Conservation (phyloP, 257 asterid species). For the Ligustrum vulgare region DNA sequence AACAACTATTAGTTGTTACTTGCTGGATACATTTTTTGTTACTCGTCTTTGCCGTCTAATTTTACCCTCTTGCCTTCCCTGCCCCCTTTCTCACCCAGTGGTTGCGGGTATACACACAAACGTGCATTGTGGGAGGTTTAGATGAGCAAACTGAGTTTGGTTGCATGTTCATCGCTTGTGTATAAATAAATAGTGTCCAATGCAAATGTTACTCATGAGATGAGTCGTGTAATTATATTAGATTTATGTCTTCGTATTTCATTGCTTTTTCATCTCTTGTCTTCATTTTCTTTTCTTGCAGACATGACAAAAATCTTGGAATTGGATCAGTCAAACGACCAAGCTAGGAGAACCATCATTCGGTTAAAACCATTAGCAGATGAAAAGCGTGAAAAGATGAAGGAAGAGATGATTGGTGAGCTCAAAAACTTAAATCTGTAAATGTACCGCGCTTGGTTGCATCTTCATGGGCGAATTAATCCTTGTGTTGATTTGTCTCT, state of each 20-base stretch:
- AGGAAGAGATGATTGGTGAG: constrained; percentile 99
- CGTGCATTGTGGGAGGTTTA: neutral
- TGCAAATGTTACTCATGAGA: constrained; percentile 6
- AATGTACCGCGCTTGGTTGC: neutral
- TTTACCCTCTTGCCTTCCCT: neutral
- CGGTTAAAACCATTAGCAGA: constrained; percentile 93
- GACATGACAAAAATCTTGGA: constrained; percentile 83
- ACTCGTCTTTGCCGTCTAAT: constrained; percentile 5
- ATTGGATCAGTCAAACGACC: constrained; percentile 72
- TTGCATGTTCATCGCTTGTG: constrained; percentile 13
- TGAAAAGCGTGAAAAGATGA: constrained; percentile 93
- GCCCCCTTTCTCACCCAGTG: neutral
- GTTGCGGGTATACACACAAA: neutral
- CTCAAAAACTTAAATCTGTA: constrained; percentile 2
- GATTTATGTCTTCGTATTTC: constrained; percentile 13
- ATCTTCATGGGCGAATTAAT: neutral
- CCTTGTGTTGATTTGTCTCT: neutral
- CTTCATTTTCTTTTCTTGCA: constrained; percentile 30
- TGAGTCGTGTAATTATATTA: neutral
- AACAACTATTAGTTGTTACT: neutral
- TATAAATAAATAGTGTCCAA: neutral
- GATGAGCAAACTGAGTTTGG: neutral
- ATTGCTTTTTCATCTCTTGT: constrained; percentile 3
- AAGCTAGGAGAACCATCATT: constrained; percentile 70
- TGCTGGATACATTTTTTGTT: neutral